Conservation (phyloP, 345 rosid genomes). For the Eucalyptus urophylla region DNA sequence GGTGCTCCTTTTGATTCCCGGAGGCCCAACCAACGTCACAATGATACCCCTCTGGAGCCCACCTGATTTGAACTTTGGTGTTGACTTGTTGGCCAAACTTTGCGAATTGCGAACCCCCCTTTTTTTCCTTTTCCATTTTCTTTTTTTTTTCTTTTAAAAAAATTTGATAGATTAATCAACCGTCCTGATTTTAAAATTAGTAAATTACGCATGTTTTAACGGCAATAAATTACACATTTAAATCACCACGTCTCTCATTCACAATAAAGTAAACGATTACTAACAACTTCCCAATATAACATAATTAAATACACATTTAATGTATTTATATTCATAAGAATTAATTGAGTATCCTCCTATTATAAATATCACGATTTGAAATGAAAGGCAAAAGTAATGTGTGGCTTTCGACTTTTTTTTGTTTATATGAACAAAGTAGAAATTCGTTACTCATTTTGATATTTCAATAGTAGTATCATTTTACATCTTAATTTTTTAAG, state of each 20-base stretch:
- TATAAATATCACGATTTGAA: neutral
- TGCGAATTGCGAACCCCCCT: neutral
- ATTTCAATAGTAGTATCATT: neutral
- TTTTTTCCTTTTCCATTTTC: neutral
- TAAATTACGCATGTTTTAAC: neutral
- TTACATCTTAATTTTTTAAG: neutral
- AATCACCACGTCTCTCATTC: neutral
- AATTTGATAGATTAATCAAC: neutral
- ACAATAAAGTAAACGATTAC: neutral
- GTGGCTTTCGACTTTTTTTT: neutral
- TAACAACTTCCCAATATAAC: neutral
- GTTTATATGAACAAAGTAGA: neutral
- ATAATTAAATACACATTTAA: neutral
- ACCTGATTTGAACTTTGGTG: neutral
- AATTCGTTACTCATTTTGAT: neutral
- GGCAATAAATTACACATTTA: neutral
- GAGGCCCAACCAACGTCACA: neutral
- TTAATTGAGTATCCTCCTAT: neutral
- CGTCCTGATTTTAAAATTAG: neutral
- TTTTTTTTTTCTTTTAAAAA: neutral
- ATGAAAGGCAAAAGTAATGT: neutral
- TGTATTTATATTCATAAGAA: neutral
- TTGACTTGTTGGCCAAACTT: neutral
- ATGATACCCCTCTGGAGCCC: neutral
- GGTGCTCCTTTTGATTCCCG: neutral